Base-by-base conservation (phyloP, 2,329 filamentous ascomycete species). In the Diplodia sapinea region DNA sequence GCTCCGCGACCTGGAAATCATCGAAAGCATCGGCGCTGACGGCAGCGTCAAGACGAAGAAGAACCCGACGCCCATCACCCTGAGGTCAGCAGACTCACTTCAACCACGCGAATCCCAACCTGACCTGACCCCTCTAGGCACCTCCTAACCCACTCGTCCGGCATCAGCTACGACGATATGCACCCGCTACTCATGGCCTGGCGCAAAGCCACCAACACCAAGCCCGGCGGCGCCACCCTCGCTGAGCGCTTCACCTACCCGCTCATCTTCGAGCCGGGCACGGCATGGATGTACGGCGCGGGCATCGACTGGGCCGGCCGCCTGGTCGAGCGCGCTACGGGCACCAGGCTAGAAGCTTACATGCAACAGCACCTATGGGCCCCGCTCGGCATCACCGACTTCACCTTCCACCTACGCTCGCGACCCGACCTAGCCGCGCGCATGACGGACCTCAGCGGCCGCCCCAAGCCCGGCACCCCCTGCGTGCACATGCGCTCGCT, bases 111-210 rank as follows among this genome's bases (percentile, higher is more conserved):
- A 69, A 20, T n/a, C 55, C 43, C 56, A 38, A 65, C 69, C 68
- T 72, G 59, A 71, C 69, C 47, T 4, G n/a, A 47, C 69, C 74
- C 36, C 73, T 73, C 13, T 73, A 70, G 70, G 31, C 69, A 67
- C 33, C 71, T 77, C 8, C 69, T 77, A 9, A 73, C 70, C 8
- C 75, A 77, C 59, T 72, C 72, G 9, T 73, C 72, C 31, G 74
- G 76, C 29, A 59, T 76, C 4, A 55, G 59, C 17, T 74, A 75
- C 63, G 62, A 57, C 29, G 71, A 71, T 23, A 71, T 75, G 40
- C 31, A 70, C 31, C 71, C 72, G 20, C 43, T 51, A 7, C 56
- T 73, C 7, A 36, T 8, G n/a, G 38, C 20, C 17, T 70, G 69
- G 57, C 52, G 72, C n/a, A 65, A 70, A 29, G 67, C 57, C 20